Percentiles rank a stretch among this genome's conserved stretches.
These are phyloP conservation scores for Candida tropicalis DNA, from an alignment of 1,139 yeast species.

Conservation along the genomic window DNA sequence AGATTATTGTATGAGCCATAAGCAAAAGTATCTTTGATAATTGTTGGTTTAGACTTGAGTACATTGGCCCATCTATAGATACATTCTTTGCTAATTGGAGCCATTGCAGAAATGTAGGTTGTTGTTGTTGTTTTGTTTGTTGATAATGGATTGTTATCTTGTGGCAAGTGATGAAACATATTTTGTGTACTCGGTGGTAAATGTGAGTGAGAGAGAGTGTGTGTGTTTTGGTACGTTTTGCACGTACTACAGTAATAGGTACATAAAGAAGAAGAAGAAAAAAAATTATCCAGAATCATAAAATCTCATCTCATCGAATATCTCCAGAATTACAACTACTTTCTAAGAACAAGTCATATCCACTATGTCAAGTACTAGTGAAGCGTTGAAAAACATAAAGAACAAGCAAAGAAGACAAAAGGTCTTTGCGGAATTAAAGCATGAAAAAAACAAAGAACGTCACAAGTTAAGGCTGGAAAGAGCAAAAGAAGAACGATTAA, in stretches of 20 bases:
- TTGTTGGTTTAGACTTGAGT: slow-evolving; percentile 21
- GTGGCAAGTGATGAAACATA: no score
- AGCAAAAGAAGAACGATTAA: slow-evolving; percentile 79
- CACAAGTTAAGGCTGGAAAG: slow-evolving; percentile 76
- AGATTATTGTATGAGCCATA: slow-evolving; percentile 21
- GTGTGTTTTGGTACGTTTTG: no score
- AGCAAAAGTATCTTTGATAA: slow-evolving; percentile 23
- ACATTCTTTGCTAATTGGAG: slow-evolving; percentile 13
- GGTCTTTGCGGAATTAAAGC: slow-evolving; percentile 72
- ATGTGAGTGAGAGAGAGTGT: no score
- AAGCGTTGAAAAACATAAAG: slow-evolving; percentile 51
- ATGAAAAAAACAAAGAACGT: slow-evolving; percentile 73
- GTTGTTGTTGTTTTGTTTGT: background rate
- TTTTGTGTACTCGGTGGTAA: no score
- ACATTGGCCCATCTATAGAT: slow-evolving; percentile 22
- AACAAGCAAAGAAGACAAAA: slow-evolving; percentile 83
- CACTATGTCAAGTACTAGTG: slow-evolving; percentile 26
- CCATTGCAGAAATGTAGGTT: slow-evolving; percentile 4
- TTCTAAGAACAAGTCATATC: background rate
- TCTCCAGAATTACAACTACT: background rate
- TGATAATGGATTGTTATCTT: background rate
- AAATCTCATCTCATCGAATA: slow-evolving; percentile 9
- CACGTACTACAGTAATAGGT: no score
- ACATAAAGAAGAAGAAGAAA: slow-evolving; percentile 3
- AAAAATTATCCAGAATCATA: background rate